Evolutionary conservation across 208 protist genomes (phyloP).

Genomic region (Crithidia sp.): DNA sequence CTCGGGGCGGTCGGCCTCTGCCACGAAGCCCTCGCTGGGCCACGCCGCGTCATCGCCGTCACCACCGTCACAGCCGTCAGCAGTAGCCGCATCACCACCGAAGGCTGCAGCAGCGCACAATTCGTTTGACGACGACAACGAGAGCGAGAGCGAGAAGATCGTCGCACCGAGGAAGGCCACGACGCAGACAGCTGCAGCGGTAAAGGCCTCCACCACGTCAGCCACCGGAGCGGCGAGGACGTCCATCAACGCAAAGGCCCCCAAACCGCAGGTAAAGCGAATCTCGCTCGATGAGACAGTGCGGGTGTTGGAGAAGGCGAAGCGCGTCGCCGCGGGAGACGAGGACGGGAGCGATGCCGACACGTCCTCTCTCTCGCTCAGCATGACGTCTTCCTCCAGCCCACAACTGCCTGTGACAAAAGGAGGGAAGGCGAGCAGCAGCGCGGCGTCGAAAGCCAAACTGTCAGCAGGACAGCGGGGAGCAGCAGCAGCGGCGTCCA

Average conservation of each 20-base stretch:
- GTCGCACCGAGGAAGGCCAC: no score
- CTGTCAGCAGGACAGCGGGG: neutral
- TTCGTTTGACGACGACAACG: conserved; percentile 38
- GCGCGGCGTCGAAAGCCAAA: neutral
- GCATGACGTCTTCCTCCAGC: conserved; percentile 6
- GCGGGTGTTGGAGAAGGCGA: conserved; percentile 2
- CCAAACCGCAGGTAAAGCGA: neutral
- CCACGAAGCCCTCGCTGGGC: conserved; percentile 1
- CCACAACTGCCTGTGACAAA: neutral
- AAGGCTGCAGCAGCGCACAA: conserved; percentile 12
- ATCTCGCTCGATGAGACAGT: neutral
- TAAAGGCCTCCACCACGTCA: neutral
- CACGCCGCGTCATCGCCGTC: neutral
- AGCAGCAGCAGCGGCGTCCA: neutral
- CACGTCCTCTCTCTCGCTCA: conserved; percentile 29
- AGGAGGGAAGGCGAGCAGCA: neutral
- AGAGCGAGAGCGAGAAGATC: neutral
- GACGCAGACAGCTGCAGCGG: conserved; percentile 7
- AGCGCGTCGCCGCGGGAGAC: no score
- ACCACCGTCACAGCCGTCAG: neutral
- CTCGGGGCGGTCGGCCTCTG: neutral
- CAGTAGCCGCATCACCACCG: neutral
- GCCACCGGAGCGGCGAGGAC: no score
- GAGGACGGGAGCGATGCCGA: conserved; percentile 11
- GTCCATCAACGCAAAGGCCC: neutral